Base-by-base conservation (phyloP, 1,139 yeast genomes). In the Debaryomyces sp. region DNA sequence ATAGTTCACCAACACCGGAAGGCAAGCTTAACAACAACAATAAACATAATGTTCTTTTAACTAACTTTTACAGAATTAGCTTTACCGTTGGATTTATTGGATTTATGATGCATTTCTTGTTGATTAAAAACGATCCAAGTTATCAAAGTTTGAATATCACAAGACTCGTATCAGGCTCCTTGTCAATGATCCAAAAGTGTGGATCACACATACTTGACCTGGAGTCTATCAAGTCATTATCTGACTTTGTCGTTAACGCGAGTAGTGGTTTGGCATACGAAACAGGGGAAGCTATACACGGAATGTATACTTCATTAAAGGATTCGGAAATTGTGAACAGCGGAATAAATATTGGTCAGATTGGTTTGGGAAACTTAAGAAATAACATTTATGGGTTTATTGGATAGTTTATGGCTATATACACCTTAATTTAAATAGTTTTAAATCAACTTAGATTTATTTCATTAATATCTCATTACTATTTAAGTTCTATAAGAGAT, bases 81-180 rank as follows among this genome's bases (percentile, higher is more conserved):
- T 57, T 73, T 42, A 70, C 78, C 1, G 68, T 75, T 37, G 81
- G 81, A 0, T 62, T 75, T 45, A 59, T 75, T 38, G 79, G 80
- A 1, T 62, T 75, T 43, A 43, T 75, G 50, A 44, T 73, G 13
- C 81, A 76, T 54, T 67, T 68, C 43, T 50, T 75, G 17, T 39
- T 74, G 9, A 54, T 62, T n/a, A 63, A 64, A 47, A 59, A 61
- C 47, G 56, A 61, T 43, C 44, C 56, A 8, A 52, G 52, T 40
- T 49, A 59, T 37, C 44, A 46, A 10, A 47, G 52, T 43, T 49
- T 46, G 42, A 51, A 51, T 17, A 12, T 56, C 21, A 34, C 47
- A 22, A 51, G 49, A 39, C 30, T 48, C 8, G 38, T 57, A 24
- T 48, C 46, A 13, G 27, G 35, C n/a, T 44, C 45, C 5, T 32